phyloP scores from a whole-genome alignment of 176 grass and related monocot genomes.

The Aegilops tauschii region DNA sequence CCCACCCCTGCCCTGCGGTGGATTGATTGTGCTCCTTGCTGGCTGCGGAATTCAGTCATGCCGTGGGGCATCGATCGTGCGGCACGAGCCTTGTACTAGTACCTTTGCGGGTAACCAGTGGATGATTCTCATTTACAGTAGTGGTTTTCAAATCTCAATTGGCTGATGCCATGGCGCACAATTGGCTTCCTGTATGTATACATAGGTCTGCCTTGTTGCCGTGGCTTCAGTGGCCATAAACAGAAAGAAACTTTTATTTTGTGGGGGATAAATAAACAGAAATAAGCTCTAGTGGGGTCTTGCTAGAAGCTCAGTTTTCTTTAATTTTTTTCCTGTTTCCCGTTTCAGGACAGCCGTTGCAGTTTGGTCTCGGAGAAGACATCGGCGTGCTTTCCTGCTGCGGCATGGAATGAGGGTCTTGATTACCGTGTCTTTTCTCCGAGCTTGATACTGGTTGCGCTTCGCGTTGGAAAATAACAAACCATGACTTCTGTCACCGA shows the following conservation, averaged over 20 bases:
- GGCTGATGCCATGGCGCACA: background rate
- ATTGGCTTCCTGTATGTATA: background rate
- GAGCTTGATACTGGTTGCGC: background rate
- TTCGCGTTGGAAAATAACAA: background rate
- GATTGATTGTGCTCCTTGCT: background rate
- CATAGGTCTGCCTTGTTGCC: background rate
- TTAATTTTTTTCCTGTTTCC: background rate
- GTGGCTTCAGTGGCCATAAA: background rate
- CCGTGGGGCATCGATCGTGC: background rate
- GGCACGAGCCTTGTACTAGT: background rate
- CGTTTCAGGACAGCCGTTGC: background rate
- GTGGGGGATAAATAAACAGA: background rate
- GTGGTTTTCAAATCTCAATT: background rate
- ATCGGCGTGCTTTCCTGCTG: background rate
- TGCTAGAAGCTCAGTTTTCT: background rate
- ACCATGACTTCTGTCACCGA: constrained; percentile 45
- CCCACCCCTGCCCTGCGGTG: no score
- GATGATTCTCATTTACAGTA: background rate
- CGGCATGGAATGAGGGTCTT: background rate
- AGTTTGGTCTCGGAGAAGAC: background rate
- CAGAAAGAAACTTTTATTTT: background rate
- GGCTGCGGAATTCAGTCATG: background rate
- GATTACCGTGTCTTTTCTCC: background rate
- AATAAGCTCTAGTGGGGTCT: background rate
- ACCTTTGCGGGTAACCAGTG: background rate